Conservation (phyloP, 306 rosid genomes). For the Dalbergia cochinchinensis region DNA sequence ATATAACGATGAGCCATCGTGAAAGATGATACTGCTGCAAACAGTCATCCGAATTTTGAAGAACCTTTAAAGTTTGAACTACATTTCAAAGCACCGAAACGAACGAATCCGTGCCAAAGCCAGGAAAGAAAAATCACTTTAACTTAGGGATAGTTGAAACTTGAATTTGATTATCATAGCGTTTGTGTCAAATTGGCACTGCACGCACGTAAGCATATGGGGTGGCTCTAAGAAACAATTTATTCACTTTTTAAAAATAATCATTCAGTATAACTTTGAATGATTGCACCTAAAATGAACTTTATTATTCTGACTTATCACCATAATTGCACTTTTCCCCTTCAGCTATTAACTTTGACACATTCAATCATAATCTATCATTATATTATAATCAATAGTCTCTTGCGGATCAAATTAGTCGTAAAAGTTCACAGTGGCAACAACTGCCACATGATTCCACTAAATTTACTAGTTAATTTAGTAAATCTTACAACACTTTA, state of each 20-base stretch:
- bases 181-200: background rate
- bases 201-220: background rate
- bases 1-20: background rate
- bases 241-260: background rate
- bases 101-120: background rate
- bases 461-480: background rate
- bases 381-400: conserved; percentile 17
- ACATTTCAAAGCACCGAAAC: background rate
- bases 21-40: background rate
- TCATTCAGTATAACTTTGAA: background rate
- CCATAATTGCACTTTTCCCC: background rate
- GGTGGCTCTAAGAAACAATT: background rate
- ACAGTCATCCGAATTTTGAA: background rate
- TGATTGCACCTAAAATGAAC: background rate
- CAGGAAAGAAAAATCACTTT: background rate
- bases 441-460: background rate
- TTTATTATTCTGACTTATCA: background rate
- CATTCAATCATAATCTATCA: conserved; percentile 7
- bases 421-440: background rate
- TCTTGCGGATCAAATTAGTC: background rate
- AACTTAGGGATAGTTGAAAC: background rate
- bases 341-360: background rate
- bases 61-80: background rate
- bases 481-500: background rate
- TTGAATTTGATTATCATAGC: background rate